phyloP scores from a whole-genome alignment of 345 rosid genomes.

The Excoecaria cochinchinensis region DNA sequence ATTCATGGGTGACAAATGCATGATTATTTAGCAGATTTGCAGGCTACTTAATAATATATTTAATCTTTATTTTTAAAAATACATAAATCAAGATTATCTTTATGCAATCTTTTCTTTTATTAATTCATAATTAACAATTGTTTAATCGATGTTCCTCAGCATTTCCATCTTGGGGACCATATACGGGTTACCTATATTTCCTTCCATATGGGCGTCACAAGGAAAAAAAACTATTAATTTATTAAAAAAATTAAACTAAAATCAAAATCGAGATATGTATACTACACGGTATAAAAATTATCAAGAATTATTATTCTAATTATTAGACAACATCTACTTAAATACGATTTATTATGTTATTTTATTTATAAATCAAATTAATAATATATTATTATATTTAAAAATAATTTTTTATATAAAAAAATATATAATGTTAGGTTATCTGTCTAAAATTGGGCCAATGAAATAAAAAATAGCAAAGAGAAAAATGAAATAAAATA shows the following conservation, averaged over 20 bases:
- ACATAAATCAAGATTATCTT: neutral
- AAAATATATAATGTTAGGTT: no score
- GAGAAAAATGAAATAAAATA: no score
- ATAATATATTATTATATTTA: no score
- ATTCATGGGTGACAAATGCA: slow-evolving; percentile 11
- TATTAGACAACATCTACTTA: no score
- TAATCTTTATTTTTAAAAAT: neutral
- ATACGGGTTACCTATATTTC: neutral
- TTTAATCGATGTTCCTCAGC: neutral
- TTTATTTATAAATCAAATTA: no score
- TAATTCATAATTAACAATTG: neutral
- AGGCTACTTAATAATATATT: neutral
- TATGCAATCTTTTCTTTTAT: neutral
- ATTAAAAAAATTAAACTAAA: neutral
- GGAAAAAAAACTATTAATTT: neutral
- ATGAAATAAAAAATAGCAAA: no score
- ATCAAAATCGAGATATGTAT: no score
- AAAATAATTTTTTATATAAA: no score
- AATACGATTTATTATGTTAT: no score
- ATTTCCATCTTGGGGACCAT: neutral
- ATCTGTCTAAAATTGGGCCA: no score
- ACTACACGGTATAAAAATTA: no score
- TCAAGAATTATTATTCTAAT: no score
- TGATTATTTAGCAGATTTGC: slow-evolving; percentile 23
- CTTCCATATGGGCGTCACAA: neutral